Percentiles rank a stretch among this genome's conserved stretches.
These are phyloP conservation scores for Thraustochytrium striatum DNA, from an alignment of 352 stramenopile genomes.

Conservation along the genomic window DNA sequence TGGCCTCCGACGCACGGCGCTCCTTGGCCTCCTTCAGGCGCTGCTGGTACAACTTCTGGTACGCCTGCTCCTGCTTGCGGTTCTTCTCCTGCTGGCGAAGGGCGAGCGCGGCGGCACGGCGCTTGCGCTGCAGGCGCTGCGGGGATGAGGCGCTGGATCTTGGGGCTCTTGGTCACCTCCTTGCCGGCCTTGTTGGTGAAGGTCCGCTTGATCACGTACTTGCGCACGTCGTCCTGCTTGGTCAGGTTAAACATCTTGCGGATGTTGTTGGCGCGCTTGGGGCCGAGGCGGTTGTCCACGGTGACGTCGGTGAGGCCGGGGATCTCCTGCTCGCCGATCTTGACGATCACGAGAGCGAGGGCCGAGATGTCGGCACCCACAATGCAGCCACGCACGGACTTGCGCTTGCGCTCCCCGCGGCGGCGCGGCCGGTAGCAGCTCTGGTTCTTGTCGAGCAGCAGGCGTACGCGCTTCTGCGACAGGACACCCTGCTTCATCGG, in stretches of 20 bases:
- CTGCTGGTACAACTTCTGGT: conserved; percentile 45
- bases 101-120: conserved; percentile 48
- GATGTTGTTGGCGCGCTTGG: conserved; percentile 99
- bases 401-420: conserved; percentile 96
- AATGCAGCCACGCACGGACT: conserved; percentile 99
- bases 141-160: conserved; percentile 99
- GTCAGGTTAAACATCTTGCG: conserved; percentile 99
- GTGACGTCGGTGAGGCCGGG: conserved; percentile 93
- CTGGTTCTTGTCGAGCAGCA: conserved; percentile 73
- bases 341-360: conserved; percentile 98
- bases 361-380: conserved; percentile 97
- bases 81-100: conserved; percentile 31
- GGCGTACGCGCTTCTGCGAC: conserved; percentile 93
- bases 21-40: conserved; percentile 41
- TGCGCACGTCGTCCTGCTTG: conserved; percentile 99
- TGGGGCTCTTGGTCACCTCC: conserved; percentile 94
- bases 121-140: conserved; percentile 91
- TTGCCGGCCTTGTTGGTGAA: conserved; percentile 99
- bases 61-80: conserved; percentile 21
- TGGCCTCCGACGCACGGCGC: conserved; percentile 28
- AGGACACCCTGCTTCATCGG: conserved; percentile 99
- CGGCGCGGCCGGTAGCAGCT: conserved; percentile 63
- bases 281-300: conserved; percentile 92
- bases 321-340: conserved; percentile 91
- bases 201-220: conserved; percentile 97